Evolutionary conservation across 1,284 basidiomycete species (phyloP), one percentile per base, ranked within the genome.

Genomic region (Tilletia caries): DNA sequence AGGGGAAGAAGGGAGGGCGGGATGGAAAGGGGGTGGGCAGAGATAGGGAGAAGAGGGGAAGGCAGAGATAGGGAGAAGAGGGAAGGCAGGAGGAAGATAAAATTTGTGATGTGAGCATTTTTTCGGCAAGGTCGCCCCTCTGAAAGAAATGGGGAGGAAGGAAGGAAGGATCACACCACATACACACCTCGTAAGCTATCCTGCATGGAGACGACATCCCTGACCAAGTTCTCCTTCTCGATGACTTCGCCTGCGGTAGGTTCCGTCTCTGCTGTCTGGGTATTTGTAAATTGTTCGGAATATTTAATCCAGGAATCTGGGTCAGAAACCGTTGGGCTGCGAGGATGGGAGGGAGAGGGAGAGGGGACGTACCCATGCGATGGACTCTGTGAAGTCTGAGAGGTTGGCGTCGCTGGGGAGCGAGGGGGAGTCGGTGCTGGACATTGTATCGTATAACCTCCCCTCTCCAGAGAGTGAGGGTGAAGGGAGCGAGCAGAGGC

Each of bases 211-310:
- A 77, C 67, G 50, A 82, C 77, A 67, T 80, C 78, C 18, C 76
- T 79, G 69, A 83, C 73, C 1, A 82, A 74, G 15, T 74, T 76
- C 67, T 82, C 77, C 75, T 83, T 83, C 60, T 83, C 80, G 20
- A 81, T 75, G 1, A 83, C 77, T n/a, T 81, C 79, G 71, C 76
- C 76, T n/a, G 79, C 73, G 10, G 79, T 78, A 25, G 76, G 74
- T 54, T 82, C 78, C 18, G 79, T 79, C 67, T 79, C 71, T 18
- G 73, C 77, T 1, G 76, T 78, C 76, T 75, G 64, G 3, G 29
- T n/a, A 34, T 20, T 20, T 20, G 58, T 2, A 62, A 37, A n/a
- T n/a, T n/a, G n/a, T n/a, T n/a, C n/a, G n/a, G n/a, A n/a, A n/a
- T n/a, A n/a, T n/a, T n/a, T n/a, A n/a, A n/a, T n/a, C n/a, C n/a